phyloP scores from a whole-genome alignment of 495 filamentous ascomycete species.

The Aspergillus egyptiacus region DNA sequence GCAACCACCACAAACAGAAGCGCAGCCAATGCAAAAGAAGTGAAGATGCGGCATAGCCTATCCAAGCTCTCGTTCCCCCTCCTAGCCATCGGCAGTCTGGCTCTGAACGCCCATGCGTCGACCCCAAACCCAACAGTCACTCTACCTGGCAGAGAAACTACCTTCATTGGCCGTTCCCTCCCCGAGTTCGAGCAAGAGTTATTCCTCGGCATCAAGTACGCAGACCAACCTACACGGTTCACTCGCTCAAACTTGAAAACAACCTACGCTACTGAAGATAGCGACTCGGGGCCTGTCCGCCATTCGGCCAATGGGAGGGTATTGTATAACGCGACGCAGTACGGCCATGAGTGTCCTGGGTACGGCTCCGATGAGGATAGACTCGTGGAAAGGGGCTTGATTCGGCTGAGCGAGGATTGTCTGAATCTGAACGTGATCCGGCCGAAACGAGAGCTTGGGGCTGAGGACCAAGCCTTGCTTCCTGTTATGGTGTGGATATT shows the following conservation, averaged over 20 bases:
- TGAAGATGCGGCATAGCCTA: background rate
- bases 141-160: slow-evolving; percentile 5
- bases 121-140: slow-evolving; percentile 3
- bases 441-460: slow-evolving; percentile 40
- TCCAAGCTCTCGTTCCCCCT: background rate
- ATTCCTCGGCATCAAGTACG: slow-evolving; percentile 35
- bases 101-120: background rate
- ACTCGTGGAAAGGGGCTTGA: slow-evolving; percentile 21
- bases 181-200: slow-evolving; percentile 29
- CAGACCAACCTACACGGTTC: slow-evolving; percentile 28
- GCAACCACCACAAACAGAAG: background rate
- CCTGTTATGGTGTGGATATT: slow-evolving; percentile 65
- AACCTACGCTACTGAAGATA: slow-evolving; percentile 20
- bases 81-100: background rate
- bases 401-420: slow-evolving; percentile 51
- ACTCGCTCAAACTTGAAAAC: slow-evolving; percentile 25
- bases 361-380: slow-evolving; percentile 31
- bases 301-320: slow-evolving; percentile 1
- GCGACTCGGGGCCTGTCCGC: slow-evolving; percentile 17
- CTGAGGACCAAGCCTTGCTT: slow-evolving; percentile 42
- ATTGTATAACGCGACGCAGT: slow-evolving; percentile 32
- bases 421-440: slow-evolving; percentile 59
- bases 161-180: slow-evolving; percentile 28
- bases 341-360: slow-evolving; percentile 34
- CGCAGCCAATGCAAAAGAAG: too few species aligned